phyloP scores from a whole-genome alignment of 176 grass and related monocot species.

The Dactylis glomerata region DNA sequence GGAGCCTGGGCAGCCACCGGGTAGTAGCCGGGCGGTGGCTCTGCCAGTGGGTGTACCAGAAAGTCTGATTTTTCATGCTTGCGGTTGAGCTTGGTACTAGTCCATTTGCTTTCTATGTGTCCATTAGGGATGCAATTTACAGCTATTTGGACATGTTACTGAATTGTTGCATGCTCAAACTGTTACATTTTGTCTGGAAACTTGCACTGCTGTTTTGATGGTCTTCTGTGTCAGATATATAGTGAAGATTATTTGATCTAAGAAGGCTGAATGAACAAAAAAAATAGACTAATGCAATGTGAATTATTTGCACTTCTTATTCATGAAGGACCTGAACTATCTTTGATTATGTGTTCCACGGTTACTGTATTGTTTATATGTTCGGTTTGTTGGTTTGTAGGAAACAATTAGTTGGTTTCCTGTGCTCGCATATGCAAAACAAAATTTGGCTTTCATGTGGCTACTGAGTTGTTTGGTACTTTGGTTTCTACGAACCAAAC shows the following conservation, averaged over 20 bases:
- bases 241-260: not conserved
- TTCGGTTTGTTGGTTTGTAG: not conserved
- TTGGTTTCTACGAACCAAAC: conserved; percentile 20
- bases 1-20: not conserved
- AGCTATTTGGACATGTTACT: not conserved
- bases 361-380: not conserved
- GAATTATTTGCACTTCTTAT: conserved; percentile 1
- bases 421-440: conserved; percentile 6
- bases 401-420: not conserved
- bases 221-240: not conserved
- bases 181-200: not conserved
- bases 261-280: not conserved
- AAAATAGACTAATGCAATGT: not conserved
- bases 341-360: not conserved
- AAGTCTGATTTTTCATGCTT: conserved; percentile 10
- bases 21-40: no score
- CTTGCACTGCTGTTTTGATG: not conserved
- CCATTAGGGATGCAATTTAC: not conserved
- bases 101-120: not conserved
- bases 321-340: conserved; percentile 1
- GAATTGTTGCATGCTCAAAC: not conserved
- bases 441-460: not conserved
- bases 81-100: conserved; percentile 7
- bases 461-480: not conserved
- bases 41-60: not conserved